Base-by-base conservation (phyloP, 1,139 yeast genomes). In the Protomyces arabidopsidicola region DNA sequence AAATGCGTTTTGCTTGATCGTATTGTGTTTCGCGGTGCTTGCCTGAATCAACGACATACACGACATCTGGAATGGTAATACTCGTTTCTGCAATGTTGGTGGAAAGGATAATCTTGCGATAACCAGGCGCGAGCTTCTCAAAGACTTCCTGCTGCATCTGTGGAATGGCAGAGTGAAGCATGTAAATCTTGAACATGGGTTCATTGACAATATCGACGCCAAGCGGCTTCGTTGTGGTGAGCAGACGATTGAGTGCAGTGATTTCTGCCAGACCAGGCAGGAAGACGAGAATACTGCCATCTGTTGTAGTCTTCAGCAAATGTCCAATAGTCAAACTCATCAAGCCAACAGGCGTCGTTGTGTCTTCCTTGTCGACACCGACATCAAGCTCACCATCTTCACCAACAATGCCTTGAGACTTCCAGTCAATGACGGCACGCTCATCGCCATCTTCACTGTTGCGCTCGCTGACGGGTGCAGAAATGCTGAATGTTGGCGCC, bases 231-330 rank as follows among this genome's bases (percentile, higher is more conserved):
- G 58, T 60, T 6, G 53, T 54, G 67, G 85, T 85, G 65, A 75
- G 79, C 2, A 87, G 73, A 0, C 84, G 82, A 70, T 87, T 91
- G 72, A 89, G 82, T 0, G 90, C 83, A 70, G 77, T 82, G 65
- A 88, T 88, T 72, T 88, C 95, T 76, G 85, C 82, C 10, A 87
- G 84, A 75, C 95, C 95, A 0, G 95, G 95, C 65, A 88, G 74
- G 71, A 88, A 88, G 1, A 88, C 80, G 66, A 88, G 77, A 45
- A 88, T 84, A 0, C 95, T 87, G 0, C 66, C 66, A 31, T 61
- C 65, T 16, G 60, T 36, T 14, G 66, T 55, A 3, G 65, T 64
- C 45, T 59, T 55, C 50, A 42, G 39, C 36, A 64, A 38, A 35
- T 64, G 65, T 3, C 62, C 64, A 31, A 64, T 62, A 27, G 58